Conservation (phyloP, 306 rosid species). For the Rosa chinensis region DNA sequence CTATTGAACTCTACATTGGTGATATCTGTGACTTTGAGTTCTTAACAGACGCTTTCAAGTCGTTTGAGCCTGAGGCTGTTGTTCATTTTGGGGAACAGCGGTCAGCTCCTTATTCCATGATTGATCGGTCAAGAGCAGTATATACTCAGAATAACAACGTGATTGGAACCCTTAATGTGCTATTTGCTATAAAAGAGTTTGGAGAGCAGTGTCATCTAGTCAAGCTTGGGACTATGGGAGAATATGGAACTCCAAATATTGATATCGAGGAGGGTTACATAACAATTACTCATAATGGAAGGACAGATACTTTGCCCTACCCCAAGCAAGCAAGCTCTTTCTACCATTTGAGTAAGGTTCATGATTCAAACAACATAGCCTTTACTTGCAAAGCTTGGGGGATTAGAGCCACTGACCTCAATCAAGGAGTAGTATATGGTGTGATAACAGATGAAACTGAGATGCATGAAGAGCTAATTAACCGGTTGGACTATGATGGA, state of each 20-base stretch:
- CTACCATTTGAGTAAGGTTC: conserved; percentile 96
- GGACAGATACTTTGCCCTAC: conserved; percentile 90
- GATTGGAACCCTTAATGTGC: conserved; percentile 89
- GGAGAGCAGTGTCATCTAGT: conserved; percentile 86
- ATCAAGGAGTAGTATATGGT: conserved; percentile 97
- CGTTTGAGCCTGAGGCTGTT: conserved; percentile 88
- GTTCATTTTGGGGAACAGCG: conserved; percentile 97
- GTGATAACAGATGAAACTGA: conserved; percentile 80
- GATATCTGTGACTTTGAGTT: conserved; percentile 95
- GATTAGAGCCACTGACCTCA: conserved; percentile 89
- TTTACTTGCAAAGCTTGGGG: conserved; percentile 99
- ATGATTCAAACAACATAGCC: conserved; percentile 92
- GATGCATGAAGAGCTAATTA: conserved; percentile 76
- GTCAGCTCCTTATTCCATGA: conserved; percentile 96
- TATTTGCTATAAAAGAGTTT: conserved; percentile 90
- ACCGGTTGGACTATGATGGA: conserved; percentile 92
- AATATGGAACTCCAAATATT: conserved; percentile 95
- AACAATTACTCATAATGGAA: conserved; percentile 92
- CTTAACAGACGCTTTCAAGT: conserved; percentile 76
- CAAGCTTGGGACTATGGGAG: conserved; percentile 99
- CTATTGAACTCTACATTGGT: conserved; percentile 77
- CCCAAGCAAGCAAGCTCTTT: conserved; percentile 98
- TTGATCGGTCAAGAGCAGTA: conserved; percentile 91
- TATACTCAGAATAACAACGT: conserved; percentile 90
- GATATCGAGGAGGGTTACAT: conserved; percentile 98